Percentiles rank a stretch among this genome's conserved stretches.
phyloP scores from a whole-genome alignment of 106 monocot genomes.

The Xerophyta viscosa region DNA sequence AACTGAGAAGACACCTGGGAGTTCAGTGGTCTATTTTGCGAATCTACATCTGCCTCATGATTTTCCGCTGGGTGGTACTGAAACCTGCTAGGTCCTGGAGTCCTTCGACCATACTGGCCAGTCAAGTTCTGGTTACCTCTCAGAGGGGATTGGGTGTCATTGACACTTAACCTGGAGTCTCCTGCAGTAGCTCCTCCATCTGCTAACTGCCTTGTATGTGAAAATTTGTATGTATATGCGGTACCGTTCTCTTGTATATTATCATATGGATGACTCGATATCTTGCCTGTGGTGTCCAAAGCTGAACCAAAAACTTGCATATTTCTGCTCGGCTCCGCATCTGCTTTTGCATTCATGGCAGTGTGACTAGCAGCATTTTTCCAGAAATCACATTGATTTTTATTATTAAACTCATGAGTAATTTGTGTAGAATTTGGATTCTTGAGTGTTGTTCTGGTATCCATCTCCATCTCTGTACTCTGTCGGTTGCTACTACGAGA shows the following conservation, averaged over 20 bases:
- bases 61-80: slow-evolving; percentile 39
- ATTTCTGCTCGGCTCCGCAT: slow-evolving; percentile 16
- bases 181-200: slow-evolving; percentile 12
- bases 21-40: slow-evolving; percentile 10
- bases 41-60: slow-evolving; percentile 17
- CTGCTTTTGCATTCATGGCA: slow-evolving; percentile 17
- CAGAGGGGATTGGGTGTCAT: slow-evolving; percentile 13
- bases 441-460: slow-evolving; percentile 17
- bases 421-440: slow-evolving; percentile 25
- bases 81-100: slow-evolving; percentile 22
- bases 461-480: slow-evolving; percentile 10
- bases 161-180: slow-evolving; percentile 13
- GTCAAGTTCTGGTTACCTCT: slow-evolving; percentile 15
- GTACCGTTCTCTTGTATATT: slow-evolving; percentile 24
- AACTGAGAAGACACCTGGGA: slow-evolving; percentile 22
- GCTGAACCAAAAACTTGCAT: slow-evolving; percentile 32
- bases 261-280: slow-evolving; percentile 15
- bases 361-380: slow-evolving; percentile 19
- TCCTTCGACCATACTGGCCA: slow-evolving; percentile 22
- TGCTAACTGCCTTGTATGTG: slow-evolving; percentile 14
- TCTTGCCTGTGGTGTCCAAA: slow-evolving; percentile 19
- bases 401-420: slow-evolving; percentile 27
- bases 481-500: slow-evolving; percentile 9
- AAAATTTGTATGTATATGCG: slow-evolving; percentile 8
- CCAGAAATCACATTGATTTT: slow-evolving; percentile 9